These are phyloP conservation scores for Marasmius oreades DNA, from an alignment of 1,284 basidiomycete genomes.

Conservation along the genomic window DNA sequence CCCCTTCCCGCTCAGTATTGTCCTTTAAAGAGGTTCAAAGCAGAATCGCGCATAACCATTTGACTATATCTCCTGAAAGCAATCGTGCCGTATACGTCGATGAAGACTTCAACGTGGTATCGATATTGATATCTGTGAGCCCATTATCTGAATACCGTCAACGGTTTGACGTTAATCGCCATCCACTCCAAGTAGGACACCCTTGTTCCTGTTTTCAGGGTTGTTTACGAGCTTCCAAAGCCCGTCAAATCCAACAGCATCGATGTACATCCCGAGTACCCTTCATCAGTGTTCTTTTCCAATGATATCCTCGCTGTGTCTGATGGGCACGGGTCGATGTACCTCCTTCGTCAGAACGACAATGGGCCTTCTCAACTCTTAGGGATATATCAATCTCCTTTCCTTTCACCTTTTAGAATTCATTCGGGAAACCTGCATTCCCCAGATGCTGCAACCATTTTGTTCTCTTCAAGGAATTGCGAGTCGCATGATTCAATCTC, in stretches of 20 bases:
- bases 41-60: constrained; percentile 84
- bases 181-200: constrained; percentile 43
- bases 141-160: constrained; percentile 7
- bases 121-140: constrained; percentile 60
- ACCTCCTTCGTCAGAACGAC: constrained; percentile 45
- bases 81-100: constrained; percentile 70
- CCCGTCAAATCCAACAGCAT: constrained; percentile 37
- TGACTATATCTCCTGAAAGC: constrained; percentile 47
- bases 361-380: constrained; percentile 40
- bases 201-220: constrained; percentile 49
- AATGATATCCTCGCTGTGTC: constrained; percentile 54
- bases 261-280: constrained; percentile 66
- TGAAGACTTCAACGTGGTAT: constrained; percentile 57
- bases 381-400: constrained; percentile 51
- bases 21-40: constrained; percentile 81
- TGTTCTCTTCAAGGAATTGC: constrained; percentile 59
- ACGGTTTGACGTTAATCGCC: constrained; percentile 16
- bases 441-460: constrained; percentile 36
- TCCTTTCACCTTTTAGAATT: constrained; percentile 54
- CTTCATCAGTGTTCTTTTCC: constrained; percentile 62
- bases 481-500: constrained; percentile 14
- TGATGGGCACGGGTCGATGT: constrained; percentile 72
- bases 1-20: constrained; percentile 55
- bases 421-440: constrained; percentile 41
- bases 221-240: constrained; percentile 59